phyloP scores from a whole-genome alignment of 1,139 yeast species.

The Yamadazyma membranifaciens region DNA sequence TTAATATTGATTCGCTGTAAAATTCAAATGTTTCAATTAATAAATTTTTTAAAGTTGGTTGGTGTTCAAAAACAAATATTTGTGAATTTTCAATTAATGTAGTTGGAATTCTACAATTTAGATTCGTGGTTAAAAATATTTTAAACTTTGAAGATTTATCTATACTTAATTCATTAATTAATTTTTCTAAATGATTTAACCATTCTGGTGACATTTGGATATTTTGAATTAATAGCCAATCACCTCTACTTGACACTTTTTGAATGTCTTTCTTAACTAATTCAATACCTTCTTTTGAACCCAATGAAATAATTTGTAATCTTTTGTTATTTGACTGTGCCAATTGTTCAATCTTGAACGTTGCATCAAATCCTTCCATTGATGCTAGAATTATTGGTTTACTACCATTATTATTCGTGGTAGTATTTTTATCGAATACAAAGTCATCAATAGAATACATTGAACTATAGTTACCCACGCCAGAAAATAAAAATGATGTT shows the following conservation, averaged over 20 bases:
- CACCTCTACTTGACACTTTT: conserved; percentile 43
- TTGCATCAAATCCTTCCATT: conserved; percentile 66
- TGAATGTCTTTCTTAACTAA: conserved; percentile 56
- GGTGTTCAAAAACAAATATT: conserved; percentile 57
- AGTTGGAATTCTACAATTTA: conserved; percentile 51
- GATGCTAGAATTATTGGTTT: conserved; percentile 56
- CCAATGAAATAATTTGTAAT: conserved; percentile 62
- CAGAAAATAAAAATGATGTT: conserved; percentile 23
- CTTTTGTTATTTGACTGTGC: conserved; percentile 27
- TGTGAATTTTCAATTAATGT: conserved; percentile 49
- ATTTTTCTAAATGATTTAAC: conserved; percentile 54
- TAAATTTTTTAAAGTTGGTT: conserved; percentile 56
- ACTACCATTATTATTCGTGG: neutral
- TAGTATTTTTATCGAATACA: neutral
- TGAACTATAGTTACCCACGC: conserved; percentile 24
- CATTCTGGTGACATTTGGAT: conserved; percentile 69
- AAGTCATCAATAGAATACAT: conserved; percentile 7
- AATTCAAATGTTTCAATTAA: conserved; percentile 42
- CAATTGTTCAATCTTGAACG: conserved; percentile 49
- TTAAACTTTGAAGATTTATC: conserved; percentile 32
- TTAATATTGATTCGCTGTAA: conserved; percentile 19
- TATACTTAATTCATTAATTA: conserved; percentile 26
- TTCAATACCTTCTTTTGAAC: conserved; percentile 65
- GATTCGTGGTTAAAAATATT: conserved; percentile 59
- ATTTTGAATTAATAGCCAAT: conserved; percentile 78